Percentiles rank a stretch among this genome's conserved stretches.
phyloP scores from a whole-genome alignment of 2,329 filamentous ascomycete genomes.

The Davidsoniella neocaledoniae region DNA sequence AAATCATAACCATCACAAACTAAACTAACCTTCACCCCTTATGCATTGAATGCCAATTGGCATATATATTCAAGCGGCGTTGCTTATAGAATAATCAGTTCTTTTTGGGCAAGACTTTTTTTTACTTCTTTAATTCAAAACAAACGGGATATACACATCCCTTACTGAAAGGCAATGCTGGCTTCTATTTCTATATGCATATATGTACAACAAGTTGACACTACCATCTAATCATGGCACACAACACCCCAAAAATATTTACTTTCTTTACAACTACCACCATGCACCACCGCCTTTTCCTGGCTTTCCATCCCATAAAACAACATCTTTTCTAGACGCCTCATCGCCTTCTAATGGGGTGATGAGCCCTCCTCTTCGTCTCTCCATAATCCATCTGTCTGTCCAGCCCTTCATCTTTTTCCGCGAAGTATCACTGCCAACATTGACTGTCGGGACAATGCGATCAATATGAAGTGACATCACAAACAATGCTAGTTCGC shows the following conservation, averaged over 20 bases:
- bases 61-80: not conserved
- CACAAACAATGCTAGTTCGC: constrained; percentile 85
- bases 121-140: not conserved
- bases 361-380: constrained; percentile 37
- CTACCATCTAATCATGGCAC: too few species aligned
- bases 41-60: constrained; percentile 2
- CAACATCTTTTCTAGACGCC: constrained; percentile 16
- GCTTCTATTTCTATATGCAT: not conserved
- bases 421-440: constrained; percentile 40
- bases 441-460: constrained; percentile 86
- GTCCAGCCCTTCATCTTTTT: constrained; percentile 48
- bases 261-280: constrained; percentile 18
- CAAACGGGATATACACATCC: too few species aligned
- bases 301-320: constrained; percentile 25
- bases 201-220: constrained; percentile 7
- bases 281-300: constrained; percentile 23
- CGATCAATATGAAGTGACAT: constrained; percentile 75
- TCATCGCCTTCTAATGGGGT: constrained; percentile 26
- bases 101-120: not conserved
- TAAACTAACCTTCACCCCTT: not conserved
- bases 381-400: constrained; percentile 43
- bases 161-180: not conserved
- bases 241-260: not conserved
- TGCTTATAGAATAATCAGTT: constrained; percentile 1
- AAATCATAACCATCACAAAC: constrained; percentile 1